Percentiles rank a stretch among this genome's conserved stretches.
phyloP scores from a whole-genome alignment of 2,329 filamentous ascomycete genomes.

The Gaeumannomyces sp. region DNA sequence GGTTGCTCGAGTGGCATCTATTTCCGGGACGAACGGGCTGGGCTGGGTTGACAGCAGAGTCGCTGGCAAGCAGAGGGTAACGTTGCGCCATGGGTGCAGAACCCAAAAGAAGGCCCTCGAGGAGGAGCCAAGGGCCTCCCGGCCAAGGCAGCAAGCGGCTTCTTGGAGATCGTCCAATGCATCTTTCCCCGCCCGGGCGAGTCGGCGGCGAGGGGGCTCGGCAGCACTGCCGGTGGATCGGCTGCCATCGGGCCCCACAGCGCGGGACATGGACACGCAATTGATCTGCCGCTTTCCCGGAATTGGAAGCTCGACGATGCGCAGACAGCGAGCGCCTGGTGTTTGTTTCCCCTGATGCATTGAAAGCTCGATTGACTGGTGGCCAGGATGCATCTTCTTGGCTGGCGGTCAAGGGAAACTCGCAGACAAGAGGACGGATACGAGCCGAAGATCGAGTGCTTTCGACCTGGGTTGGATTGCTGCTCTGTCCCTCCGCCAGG shows the following conservation, averaged over 20 bases:
- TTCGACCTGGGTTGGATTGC: background rate
- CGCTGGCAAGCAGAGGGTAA: background rate
- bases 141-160: background rate
- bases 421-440: too few relatives aligned
- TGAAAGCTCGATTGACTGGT: too few relatives aligned
- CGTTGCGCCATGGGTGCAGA: background rate
- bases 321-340: too few relatives aligned
- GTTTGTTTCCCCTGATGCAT: background rate
- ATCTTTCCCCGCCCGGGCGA: background rate
- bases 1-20: too few relatives aligned
- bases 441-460: background rate
- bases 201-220: background rate
- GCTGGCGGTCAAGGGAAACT: background rate
- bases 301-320: background rate
- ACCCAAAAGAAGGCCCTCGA: background rate
- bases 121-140: background rate
- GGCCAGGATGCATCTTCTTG: too few relatives aligned
- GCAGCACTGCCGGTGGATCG: background rate
- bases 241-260: background rate
- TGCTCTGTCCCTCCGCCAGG: background rate
- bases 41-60: too few relatives aligned
- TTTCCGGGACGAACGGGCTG: background rate
- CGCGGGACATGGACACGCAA: background rate
- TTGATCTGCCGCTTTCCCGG: background rate
- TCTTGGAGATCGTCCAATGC: background rate